Conservation (phyloP, 208 protist genomes). For the Polymyxa betae region DNA sequence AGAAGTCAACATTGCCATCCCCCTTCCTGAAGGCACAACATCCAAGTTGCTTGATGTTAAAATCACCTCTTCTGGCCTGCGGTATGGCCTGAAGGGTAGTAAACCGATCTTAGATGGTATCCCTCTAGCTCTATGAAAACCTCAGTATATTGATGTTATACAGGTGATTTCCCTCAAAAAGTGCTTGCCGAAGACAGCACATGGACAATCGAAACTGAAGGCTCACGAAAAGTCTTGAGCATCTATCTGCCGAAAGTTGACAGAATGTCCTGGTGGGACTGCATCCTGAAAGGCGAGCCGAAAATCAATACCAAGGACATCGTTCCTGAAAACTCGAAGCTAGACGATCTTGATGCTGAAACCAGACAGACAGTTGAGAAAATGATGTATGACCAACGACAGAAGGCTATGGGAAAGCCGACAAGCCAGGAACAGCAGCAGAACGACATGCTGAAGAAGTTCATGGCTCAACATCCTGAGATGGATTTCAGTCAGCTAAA, state of each 20-base stretch:
- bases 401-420: conserved; percentile 72
- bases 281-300: conserved; percentile 70
- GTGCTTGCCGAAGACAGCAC: background rate
- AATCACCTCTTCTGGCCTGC: background rate
- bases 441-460: conserved; percentile 72
- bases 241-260: conserved; percentile 73
- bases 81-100: conserved; percentile 7
- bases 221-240: conserved; percentile 58
- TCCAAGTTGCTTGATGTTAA: conserved; percentile 57
- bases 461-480: conserved; percentile 73
- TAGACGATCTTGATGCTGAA: conserved; percentile 78
- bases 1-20: conserved; percentile 62
- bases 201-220: conserved; percentile 55
- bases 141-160: background rate
- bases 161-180: background rate
- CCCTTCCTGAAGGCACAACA: conserved; percentile 61
- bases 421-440: conserved; percentile 75
- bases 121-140: background rate
- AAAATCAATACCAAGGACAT: conserved; percentile 79
- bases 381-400: conserved; percentile 79
- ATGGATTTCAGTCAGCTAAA: conserved; percentile 76
- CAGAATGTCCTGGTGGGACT: conserved; percentile 78
- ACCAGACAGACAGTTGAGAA: conserved; percentile 79
- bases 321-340: conserved; percentile 77
- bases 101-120: conserved; percentile 42